Percentiles rank a stretch among this genome's conserved stretches.
Evolutionary conservation across 2,329 filamentous ascomycete genomes (phyloP).

Genomic region (Penicillium sp.): DNA sequence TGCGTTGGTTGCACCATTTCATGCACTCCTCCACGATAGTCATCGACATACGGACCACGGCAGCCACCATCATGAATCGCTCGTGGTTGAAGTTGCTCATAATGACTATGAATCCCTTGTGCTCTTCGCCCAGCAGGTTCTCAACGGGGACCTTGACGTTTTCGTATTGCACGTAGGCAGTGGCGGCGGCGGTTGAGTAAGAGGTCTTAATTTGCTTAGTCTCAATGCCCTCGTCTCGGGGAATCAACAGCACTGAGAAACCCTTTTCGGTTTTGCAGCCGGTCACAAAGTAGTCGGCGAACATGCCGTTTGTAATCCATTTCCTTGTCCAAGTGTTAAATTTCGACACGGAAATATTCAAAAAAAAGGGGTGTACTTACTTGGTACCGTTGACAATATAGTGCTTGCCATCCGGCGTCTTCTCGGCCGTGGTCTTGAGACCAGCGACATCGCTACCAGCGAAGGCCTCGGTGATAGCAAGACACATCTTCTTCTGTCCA

Average conservation of each 20-base stretch:
- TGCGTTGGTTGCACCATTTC: constrained; percentile 85
- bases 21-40: constrained; percentile 79
- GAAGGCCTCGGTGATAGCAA: constrained; percentile 88
- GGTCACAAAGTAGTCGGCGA: constrained; percentile 80
- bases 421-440: constrained; percentile 75
- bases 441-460: constrained; percentile 82
- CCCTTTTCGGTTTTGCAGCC: constrained; percentile 80
- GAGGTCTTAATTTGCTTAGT: constrained; percentile 66
- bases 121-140: constrained; percentile 78
- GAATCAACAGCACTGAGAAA: constrained; percentile 76
- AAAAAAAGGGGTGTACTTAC: constrained; percentile 20
- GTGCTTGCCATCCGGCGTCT: constrained; percentile 74
- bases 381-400: constrained; percentile 61
- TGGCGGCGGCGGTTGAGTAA: constrained; percentile 79
- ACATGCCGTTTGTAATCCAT: constrained; percentile 84
- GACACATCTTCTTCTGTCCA: constrained; percentile 84
- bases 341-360: too few relatives aligned
- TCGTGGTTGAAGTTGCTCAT: constrained; percentile 90
- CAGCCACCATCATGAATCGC: constrained; percentile 75
- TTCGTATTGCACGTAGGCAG: constrained; percentile 79
- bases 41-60: constrained; percentile 67
- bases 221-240: constrained; percentile 70
- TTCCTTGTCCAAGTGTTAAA: constrained; percentile 76
- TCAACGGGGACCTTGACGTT: constrained; percentile 83
- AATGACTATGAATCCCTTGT: constrained; percentile 85